These are phyloP conservation scores for Xylaria castorea DNA, from an alignment of 495 filamentous ascomycete species.

Conservation along the genomic window DNA sequence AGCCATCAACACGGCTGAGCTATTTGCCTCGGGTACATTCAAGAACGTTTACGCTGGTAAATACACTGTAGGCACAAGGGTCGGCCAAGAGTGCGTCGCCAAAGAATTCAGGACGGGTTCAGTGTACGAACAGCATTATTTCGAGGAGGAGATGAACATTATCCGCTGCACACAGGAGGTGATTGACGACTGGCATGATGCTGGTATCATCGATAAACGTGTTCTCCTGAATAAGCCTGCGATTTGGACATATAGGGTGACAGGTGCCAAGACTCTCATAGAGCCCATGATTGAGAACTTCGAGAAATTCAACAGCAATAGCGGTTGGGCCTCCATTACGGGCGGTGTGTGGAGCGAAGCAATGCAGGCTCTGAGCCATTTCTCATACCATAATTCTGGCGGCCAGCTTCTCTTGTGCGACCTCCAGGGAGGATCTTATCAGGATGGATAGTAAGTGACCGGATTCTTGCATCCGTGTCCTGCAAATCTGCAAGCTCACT, in stretches of 20 bases:
- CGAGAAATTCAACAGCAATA: conserved; percentile 54
- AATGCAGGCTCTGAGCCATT: conserved; percentile 53
- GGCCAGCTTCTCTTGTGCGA: conserved; percentile 49
- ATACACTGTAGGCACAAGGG: conserved; percentile 36
- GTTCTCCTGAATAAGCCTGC: conserved; percentile 45
- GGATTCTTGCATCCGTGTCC: background rate
- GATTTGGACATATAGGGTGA: conserved; percentile 35
- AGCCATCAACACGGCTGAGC: conserved; percentile 19
- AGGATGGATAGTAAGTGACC: conserved; percentile 25
- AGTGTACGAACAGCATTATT: conserved; percentile 41
- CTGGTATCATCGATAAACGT: conserved; percentile 35
- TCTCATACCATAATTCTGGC: conserved; percentile 48
- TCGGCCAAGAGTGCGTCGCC: conserved; percentile 40
- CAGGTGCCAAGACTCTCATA: conserved; percentile 27
- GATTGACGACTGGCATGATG: conserved; percentile 45
- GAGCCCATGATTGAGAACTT: conserved; percentile 50
- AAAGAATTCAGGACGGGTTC: conserved; percentile 48
- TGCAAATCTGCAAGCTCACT: background rate
- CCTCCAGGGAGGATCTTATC: conserved; percentile 47
- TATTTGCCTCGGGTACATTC: conserved; percentile 43
- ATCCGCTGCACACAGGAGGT: conserved; percentile 44
- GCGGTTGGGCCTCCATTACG: conserved; percentile 41
- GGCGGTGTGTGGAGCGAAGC: conserved; percentile 35
- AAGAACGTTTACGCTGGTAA: conserved; percentile 42
- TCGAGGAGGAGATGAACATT: conserved; percentile 44